Evolutionary conservation across 345 rosid genomes (phyloP), one percentile per base, ranked within the genome.

Genomic region (Moringa oleifera): DNA sequence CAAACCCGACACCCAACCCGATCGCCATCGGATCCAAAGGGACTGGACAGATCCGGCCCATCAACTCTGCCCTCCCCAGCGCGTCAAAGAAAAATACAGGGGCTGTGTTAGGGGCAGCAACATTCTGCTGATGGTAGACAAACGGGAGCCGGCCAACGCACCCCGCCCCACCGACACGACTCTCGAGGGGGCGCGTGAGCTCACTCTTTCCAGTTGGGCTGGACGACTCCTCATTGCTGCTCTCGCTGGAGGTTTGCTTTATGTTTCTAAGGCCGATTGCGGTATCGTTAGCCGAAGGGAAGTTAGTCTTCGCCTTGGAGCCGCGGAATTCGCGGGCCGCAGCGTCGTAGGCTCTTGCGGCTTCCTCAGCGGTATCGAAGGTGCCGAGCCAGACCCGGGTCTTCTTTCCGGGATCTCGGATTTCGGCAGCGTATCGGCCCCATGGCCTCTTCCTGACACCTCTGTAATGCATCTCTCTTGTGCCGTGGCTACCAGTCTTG

Each of bases 351-450:
- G 88, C 85, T 37, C 62, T 75, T 20, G 96, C 87, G 0, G 92
- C 96, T 63, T 85, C 88, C 67, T 80, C 90, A 0, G 85, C 88
- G 19, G 90, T 84, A 23, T 88, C 82, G 37, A 84, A 88, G 0
- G 96, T 85, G 2, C 87, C 96, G 0, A 84, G 75, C 96, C 90
- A 89, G 59, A 89, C 88, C 0, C 92, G 88, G 17, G 68, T 76
- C 68, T 82, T 89, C 79, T 83, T 80, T 0, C 78, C 61, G 12
- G 92, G 96, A 66, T 89, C 96, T 25, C 96, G 74, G 54, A 89
- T 85, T 69, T 88, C 92, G 11, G 92, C 96, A 0, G 96, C 91
- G 62, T 85, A 85, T 24, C 90, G 72, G 2, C 96, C 90, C 92
- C 92, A 88, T 0, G 92, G 92, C 28, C 87, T 68, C 76, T 80